Base-by-base conservation (phyloP, 306 rosid genomes). In the Cicer arietinum region DNA sequence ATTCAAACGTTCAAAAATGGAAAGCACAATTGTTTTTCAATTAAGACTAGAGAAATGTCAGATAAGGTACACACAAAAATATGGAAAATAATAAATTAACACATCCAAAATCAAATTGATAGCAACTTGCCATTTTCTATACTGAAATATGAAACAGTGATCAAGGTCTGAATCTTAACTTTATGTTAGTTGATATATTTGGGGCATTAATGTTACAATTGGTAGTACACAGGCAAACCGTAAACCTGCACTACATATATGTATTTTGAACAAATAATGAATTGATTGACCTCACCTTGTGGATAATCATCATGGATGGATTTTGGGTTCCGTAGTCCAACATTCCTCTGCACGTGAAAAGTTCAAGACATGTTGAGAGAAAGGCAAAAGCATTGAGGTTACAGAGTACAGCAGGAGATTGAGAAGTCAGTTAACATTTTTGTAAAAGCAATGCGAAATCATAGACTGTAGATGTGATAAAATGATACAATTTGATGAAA, bases 301-400 rank as follows among this genome's bases (percentile, higher is more conserved):
- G 81, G 69, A 65, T 41, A 64, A 20, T 77, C 84, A 54, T 80
- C 89, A 47, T 77, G 83, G 79, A 81, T 65, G 44, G 83, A 60
- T 81, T 85, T 87, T 77, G 81, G 85, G 74, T 84, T 86, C 86
- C 62, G 85, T 67, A 58, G 71, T 79, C 88, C 91, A 52, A 30
- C 79, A 85, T 82, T 83, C 73, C 76, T 86, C 92, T 87, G 87
- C 51, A 35, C 75, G 79, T 57, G 61, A 79, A 80, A 80, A 64
- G 67, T 87, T 71, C n/a, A 50, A 72, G 69, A 80, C 12, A 25
- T 44, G 63, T 42, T 84, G 35, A 77, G 71, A 53, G 16, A 65
- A 74, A 30, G 59, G n/a, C 61, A 46, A 47, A 25, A 44, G 40
- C 76, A 59, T 70, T 58, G 45, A 70, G 14, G 41, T 10, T 64